Evolutionary conservation across 768 basidiomycete genomes (phyloP).

Genomic region (Auriscalpium orientale): DNA sequence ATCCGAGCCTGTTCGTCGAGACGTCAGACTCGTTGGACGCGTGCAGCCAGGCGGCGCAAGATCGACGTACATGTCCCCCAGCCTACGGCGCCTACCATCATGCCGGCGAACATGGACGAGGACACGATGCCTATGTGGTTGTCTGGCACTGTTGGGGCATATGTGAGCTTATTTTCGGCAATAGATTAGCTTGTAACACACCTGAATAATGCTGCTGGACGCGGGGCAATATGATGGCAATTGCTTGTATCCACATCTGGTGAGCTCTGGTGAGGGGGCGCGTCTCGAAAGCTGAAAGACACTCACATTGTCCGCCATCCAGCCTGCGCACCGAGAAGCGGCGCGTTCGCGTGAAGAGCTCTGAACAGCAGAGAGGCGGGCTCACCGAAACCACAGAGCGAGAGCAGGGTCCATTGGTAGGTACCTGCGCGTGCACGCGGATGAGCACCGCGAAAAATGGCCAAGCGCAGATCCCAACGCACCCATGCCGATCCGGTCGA

Average conservation of each 20-base stretch:
- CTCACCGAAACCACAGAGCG: constrained; percentile 85
- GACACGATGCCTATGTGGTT: constrained; percentile 74
- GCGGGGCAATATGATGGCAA: constrained; percentile 92
- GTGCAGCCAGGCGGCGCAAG: neutral
- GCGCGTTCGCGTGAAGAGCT: neutral
- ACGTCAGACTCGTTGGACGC: too few species aligned
- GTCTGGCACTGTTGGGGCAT: constrained; percentile 49
- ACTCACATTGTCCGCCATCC: constrained; percentile 88
- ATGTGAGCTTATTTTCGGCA: constrained; percentile 13
- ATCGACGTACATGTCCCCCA: constrained; percentile 77
- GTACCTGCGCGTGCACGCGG: constrained; percentile 32
- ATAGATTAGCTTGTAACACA: constrained; percentile 23
- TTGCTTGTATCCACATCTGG: constrained; percentile 90
- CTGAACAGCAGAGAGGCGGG: constrained; percentile 6
- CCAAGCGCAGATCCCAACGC: constrained; percentile 10
- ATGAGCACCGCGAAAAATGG: neutral
- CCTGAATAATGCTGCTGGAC: constrained; percentile 86
- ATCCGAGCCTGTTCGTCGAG: constrained; percentile 55
- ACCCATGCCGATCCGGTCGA: constrained; percentile 90
- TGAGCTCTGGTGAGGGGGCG: neutral
- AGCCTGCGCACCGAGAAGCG: constrained; percentile 35
- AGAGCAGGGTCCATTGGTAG: constrained; percentile 78
- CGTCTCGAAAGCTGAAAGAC: constrained; percentile 1
- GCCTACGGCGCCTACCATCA: constrained; percentile 91
- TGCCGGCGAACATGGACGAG: constrained; percentile 88